Base-by-base conservation (phyloP, 768 basidiomycete genomes). In the Lyophyllum decastes region DNA sequence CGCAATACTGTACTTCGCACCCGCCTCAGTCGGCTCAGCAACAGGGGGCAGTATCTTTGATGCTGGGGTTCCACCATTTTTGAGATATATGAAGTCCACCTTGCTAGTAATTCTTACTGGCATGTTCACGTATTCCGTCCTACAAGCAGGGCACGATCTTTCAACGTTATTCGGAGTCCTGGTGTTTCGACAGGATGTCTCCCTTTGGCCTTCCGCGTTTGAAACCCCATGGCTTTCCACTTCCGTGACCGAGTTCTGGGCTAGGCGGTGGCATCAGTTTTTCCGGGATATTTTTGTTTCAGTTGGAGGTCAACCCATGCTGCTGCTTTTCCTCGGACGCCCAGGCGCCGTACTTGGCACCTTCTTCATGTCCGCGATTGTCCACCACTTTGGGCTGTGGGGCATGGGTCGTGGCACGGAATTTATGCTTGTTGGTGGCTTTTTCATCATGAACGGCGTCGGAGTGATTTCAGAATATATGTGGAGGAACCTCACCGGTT, bases 151-250 rank as follows among this genome's bases (percentile, higher is more conserved):
- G 6, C 82, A 85, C 61, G 67, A 79, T 38, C 4, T 79, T 26
- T 45, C 68, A 47, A 76, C 83, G 2, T 30, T 84, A 16, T 35
- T 82, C 35, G 80, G 76, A 27, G 69, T 83, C 33, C 49, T 76
- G 35, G 49, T 86, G 25, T 76, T 88, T 46, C 63, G 66, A 27
- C 84, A 87, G 64, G 60, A 73, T 45, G 78, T 80, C 0, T 73
- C 71, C 0, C 76, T 83, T 49, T 89, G 87, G 86, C 89, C 88
- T 0, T 87, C 86, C 1, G 57, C 84, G 19, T 88, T 88, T 67
- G 72, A 82, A 54, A 49, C 70, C 7, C 89, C 89, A 2, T 89
- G 82, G 80, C 43, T 66, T 10, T 68, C 84, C 0, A 83, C 82
- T 2, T 88, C 86, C 2, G 68, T 90, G 17, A 67, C 72, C 35